Base-by-base conservation (phyloP, 257 asterid species). In the Haberlea rhodopensis region DNA sequence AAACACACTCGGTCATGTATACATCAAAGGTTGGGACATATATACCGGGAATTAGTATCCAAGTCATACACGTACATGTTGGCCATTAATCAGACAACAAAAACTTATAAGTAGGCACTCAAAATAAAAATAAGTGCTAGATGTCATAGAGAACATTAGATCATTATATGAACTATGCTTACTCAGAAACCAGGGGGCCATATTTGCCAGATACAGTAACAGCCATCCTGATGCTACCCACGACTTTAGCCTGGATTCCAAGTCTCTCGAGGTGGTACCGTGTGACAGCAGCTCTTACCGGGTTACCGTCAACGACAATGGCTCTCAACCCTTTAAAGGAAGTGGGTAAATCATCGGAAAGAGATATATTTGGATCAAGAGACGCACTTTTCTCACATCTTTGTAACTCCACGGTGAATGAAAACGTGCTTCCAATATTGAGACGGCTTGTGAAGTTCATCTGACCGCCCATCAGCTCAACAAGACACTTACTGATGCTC, bases 381-480 rank as follows among this genome's bases (percentile, higher is more conserved):
- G 28, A 78, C 0, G 71, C 71, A 67, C 63, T 69, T 37, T 70
- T 78, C 73, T 85, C 91, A 16, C 79, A 77, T 57, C 75, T 83
- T 23, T 60, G 74, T 56, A 87, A 83, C 57, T 76, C 84, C 26
- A 82, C 90, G 0, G 85, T 80, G 71, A 91, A 89, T 0, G 88
- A 87, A 73, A 91, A 91, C 0, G 98, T 89, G 81, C 96, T 91
- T 53, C 98, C 98, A 13, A 91, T 67, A 52, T 83, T 80, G 11
- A 87, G 96, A 46, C 82, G 90, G 75, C 95, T 87, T 37, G 77
- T 73, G 79, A 91, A 91, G 78, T 65, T 76, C 82, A 91, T 91
- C n/a, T 66, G 82, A 63, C 98, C 98, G 5, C 96, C 91, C 96
- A 91, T 91, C 49, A 89, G 84, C 83, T 81, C 96, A 3, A 91